Conservation (phyloP, 163 green algal species). For the Scenedesmus sp. region DNA sequence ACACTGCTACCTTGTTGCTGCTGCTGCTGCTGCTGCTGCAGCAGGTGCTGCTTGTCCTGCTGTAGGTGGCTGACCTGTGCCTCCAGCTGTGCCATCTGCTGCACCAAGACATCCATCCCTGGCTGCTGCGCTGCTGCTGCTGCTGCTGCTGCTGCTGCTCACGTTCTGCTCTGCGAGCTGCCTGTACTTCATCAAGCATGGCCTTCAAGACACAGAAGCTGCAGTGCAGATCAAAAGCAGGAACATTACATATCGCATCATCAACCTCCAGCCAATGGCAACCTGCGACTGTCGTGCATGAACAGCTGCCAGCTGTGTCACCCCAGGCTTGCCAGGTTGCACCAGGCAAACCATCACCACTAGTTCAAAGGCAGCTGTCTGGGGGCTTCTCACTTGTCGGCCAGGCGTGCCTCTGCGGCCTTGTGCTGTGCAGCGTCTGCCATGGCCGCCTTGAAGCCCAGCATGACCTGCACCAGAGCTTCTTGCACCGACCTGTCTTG, state of each 20-base stretch:
- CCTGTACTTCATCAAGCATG: neutral
- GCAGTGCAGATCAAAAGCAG: neutral
- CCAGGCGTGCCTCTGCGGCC: neutral
- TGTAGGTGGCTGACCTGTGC: neutral
- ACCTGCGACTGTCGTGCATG: neutral
- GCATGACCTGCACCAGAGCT: neutral
- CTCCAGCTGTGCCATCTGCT: slow-evolving; percentile 8
- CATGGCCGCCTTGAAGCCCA: neutral
- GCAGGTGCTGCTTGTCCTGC: neutral
- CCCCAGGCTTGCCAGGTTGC: neutral
- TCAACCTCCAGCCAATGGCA: neutral
- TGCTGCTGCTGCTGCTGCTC: slow-evolving; percentile 32
- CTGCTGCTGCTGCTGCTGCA: slow-evolving; percentile 36
- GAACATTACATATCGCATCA: neutral
- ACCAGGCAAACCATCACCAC: too few relatives aligned
- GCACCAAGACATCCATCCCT: neutral
- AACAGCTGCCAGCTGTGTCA: neutral
- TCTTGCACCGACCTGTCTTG: neutral
- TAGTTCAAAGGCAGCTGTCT: neutral
- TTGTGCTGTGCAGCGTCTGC: slow-evolving; percentile 2
- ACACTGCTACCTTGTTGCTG: neutral
- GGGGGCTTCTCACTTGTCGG: neutral
- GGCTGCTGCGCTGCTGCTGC: slow-evolving; percentile 17
- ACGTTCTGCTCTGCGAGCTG: neutral
- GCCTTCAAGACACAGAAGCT: neutral